These are phyloP conservation scores for Aspergillus arachidicola DNA, from an alignment of 2,329 filamentous ascomycete genomes.

Conservation along the genomic window DNA sequence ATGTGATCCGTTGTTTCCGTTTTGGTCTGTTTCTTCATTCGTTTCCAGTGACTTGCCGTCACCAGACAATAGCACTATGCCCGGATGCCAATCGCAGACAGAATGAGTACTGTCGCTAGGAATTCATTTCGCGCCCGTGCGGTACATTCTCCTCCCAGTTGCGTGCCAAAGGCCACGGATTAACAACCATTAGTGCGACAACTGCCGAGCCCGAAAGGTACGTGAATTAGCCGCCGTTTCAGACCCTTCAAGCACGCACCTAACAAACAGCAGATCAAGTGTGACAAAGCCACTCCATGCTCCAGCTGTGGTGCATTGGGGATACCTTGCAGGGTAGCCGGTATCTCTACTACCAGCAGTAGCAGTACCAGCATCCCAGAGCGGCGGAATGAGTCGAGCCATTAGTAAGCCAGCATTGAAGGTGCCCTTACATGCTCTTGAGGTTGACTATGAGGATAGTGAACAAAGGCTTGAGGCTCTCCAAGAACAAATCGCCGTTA, in stretches of 20 bases:
- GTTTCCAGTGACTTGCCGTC: not conserved
- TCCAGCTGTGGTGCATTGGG: conserved; percentile 25
- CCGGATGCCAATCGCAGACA: conserved; percentile 10
- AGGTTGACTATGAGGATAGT: conserved; percentile 3
- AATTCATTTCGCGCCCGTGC: conserved; percentile 29
- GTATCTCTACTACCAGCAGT: not conserved
- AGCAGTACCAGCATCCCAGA: conserved; percentile 3
- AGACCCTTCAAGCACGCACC: not conserved
- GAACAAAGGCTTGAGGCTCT: conserved; percentile 21
- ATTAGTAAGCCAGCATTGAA: conserved; percentile 19
- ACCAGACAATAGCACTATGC: not conserved
- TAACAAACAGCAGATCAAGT: conserved; percentile 22
- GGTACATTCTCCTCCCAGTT: conserved; percentile 15
- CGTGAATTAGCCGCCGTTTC: not conserved
- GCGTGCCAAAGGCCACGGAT: not conserved
- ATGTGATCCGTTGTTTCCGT: not conserved
- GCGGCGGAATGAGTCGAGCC: conserved; percentile 7
- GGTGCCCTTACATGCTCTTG: not conserved
- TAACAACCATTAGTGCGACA: conserved; percentile 25
- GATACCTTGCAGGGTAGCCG: conserved; percentile 20
- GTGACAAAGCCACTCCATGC: conserved; percentile 26
- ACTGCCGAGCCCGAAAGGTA: conserved; percentile 32
- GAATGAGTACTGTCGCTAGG: conserved; percentile 9
- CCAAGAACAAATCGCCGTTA: conserved; percentile 22
- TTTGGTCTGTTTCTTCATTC: not conserved